These are phyloP conservation scores for Eucalyptus pauciflora DNA, from an alignment of 345 rosid genomes.

Conservation along the genomic window DNA sequence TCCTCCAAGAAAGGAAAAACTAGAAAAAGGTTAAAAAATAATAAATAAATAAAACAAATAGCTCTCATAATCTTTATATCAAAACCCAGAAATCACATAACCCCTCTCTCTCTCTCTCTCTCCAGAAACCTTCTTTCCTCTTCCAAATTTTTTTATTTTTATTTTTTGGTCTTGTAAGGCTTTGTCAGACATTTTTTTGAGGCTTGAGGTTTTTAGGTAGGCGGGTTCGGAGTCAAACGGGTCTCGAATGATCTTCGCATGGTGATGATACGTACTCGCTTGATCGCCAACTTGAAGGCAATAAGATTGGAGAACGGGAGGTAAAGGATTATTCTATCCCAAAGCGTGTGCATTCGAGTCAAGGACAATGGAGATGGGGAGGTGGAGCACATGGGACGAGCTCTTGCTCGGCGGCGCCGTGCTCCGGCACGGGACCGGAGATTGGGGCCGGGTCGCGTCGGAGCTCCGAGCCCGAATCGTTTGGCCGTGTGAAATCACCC, in stretches of 20 bases:
- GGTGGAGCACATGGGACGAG: conserved; percentile 97
- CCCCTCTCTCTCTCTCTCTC: background rate
- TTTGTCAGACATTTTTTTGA: background rate
- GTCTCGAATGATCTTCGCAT: background rate
- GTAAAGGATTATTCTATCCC: background rate
- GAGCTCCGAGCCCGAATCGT: conserved; percentile 68
- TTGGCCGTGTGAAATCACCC: conserved; percentile 38
- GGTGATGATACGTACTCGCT: background rate
- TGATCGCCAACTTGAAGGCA: background rate
- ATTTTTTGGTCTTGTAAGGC: background rate
- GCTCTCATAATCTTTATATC: background rate
- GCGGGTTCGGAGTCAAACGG: background rate
- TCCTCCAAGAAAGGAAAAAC: background rate
- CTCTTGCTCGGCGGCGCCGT: conserved; percentile 80
- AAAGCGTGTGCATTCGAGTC: conserved; percentile 7
- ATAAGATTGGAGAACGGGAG: background rate
- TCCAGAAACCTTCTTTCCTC: background rate
- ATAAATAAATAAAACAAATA: background rate
- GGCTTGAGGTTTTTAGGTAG: background rate
- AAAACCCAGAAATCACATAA: background rate
- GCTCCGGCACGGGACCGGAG: conserved; percentile 73
- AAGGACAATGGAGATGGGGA: conserved; percentile 9
- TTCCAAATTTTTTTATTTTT: background rate
- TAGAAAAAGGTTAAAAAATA: background rate
- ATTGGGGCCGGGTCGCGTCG: conserved; percentile 64